Base-by-base conservation (phyloP, 2,329 filamentous ascomycete genomes). In the Cercospora sojina region DNA sequence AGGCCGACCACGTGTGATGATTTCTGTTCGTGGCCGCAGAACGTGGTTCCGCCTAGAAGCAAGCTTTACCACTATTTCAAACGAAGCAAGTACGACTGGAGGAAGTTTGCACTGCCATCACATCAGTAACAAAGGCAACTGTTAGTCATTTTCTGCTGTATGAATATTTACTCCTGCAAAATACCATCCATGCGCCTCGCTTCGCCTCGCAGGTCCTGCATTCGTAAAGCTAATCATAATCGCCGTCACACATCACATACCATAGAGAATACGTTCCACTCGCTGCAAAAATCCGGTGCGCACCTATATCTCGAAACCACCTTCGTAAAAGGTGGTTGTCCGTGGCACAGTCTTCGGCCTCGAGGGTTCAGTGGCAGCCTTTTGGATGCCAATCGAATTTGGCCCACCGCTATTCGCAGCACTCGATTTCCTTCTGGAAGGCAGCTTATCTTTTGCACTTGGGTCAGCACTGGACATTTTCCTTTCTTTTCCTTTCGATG, bases 381-480 rank as follows among this genome's bases (percentile, higher is more conserved):
- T 62, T 43, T 62, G 53, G 7, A 62, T 32, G 1, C 59, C 59
- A 29, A 62, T 53, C 16, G 27, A 32, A 58, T 31, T 58, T 20
- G 59, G 38, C 25, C 32, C 51, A 7, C 51, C 51, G 3, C 35
- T 41, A 43, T 58, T 58, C 56, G 61, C 51, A 31, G 35, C 53
- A 38, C 61, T 64, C 7, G 61, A 64, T 58, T 58, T 64, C 4
- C 61, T 56, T n/a, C 61, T 41, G 12, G 59, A 51, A 31, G 59
- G 59, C 29, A 62, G 29, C 3, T 20, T 51, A 10, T 62, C 59
- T 32, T 35, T 62, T 29, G 59, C 59, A 23, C 4, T 13, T 18
- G 41, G 23, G 4, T 41, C 27, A 20, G 59, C 43, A n/a, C 23
- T 53, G 12, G 59, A 62, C 6, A 62, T 20, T 23, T 62, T 62